phyloP scores from a whole-genome alignment of 2,329 filamentous ascomycete genomes.

The Aspergillus puulaauensis region DNA sequence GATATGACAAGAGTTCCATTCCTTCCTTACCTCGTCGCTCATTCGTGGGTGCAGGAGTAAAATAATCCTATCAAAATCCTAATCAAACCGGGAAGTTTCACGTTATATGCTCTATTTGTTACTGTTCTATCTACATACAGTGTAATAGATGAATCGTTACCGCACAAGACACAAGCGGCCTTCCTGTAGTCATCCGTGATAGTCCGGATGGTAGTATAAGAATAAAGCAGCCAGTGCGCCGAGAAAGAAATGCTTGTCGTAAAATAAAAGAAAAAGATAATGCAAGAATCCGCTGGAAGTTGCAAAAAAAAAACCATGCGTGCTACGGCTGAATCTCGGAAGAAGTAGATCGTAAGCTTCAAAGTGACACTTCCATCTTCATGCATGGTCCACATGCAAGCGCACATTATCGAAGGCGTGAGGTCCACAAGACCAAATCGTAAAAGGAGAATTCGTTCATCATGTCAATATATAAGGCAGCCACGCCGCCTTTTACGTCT shows the following conservation, averaged over 20 bases:
- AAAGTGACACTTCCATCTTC: background rate
- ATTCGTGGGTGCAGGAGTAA: background rate
- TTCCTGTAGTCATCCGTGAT: background rate
- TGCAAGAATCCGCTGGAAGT: background rate
- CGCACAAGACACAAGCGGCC: background rate
- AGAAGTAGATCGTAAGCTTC: background rate
- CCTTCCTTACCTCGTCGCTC: background rate
- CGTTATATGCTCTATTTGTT: constrained; percentile 3
- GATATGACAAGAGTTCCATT: constrained; percentile 1
- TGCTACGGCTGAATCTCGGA: background rate
- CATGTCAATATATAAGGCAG: background rate
- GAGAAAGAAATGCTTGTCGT: constrained; percentile 4
- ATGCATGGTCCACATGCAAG: constrained; percentile 5
- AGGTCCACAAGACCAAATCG: background rate
- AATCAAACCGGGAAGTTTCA: background rate
- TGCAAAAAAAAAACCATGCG: background rate
- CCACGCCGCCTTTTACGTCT: constrained; percentile 18
- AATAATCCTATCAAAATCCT: background rate
- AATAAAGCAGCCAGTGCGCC: constrained; percentile 5
- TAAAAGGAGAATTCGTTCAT: background rate
- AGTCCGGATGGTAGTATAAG: background rate
- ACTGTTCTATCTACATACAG: background rate
- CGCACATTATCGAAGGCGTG: background rate
- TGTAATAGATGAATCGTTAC: background rate
- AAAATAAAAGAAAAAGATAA: background rate